Base-by-base conservation (phyloP, 805 yeast species). In the Kazachstania viticola region DNA sequence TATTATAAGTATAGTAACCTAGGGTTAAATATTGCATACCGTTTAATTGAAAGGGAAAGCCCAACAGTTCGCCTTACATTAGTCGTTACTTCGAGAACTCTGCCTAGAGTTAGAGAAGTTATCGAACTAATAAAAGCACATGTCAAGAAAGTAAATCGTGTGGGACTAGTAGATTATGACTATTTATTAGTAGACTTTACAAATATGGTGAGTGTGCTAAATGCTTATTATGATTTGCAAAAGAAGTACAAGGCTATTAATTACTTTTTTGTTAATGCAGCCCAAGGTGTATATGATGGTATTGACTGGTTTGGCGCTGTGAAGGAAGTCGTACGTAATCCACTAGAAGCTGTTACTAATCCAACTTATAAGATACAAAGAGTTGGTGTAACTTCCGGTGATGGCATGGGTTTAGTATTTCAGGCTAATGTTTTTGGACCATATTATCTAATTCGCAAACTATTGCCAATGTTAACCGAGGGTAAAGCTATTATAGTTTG, bases 341-440 rank as follows among this genome's bases (percentile, higher is more conserved):
- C 95, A 4, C 57, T 84, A 18, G 71, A 72, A 29, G 91, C 91
- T 2, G 88, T 79, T n/a, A 91, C 97, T 0, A 73, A 70, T 37
- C 96, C 95, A 7, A 73, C 75, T 2, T 87, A 81, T 59, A 85
- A 88, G 56, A 67, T 79, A 24, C 97, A 91, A 62, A 65, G 69
- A 35, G 66, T 72, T 13, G 95, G 96, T 4, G 75, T 77, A 17
- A 73, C 69, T 47, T 73, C 94, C 1, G 53, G 48, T 14, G 98
- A 91, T 56, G 85, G 73, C 0, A 45, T 88, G 64, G 96, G 97
- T 1, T 60, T 80, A 19, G 84, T 85, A 4, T 91, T 88, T 61
- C 94, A 91, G 57, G 93, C 91, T 4, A 91, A 91, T 51, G 95
- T 88, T n/a, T 83, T 91, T 59, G 95, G 94, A 0, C 97, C 97